Evolutionary conservation across 1,139 yeast species (phyloP).

Genomic region (Scheffersomyces lignicola): DNA sequence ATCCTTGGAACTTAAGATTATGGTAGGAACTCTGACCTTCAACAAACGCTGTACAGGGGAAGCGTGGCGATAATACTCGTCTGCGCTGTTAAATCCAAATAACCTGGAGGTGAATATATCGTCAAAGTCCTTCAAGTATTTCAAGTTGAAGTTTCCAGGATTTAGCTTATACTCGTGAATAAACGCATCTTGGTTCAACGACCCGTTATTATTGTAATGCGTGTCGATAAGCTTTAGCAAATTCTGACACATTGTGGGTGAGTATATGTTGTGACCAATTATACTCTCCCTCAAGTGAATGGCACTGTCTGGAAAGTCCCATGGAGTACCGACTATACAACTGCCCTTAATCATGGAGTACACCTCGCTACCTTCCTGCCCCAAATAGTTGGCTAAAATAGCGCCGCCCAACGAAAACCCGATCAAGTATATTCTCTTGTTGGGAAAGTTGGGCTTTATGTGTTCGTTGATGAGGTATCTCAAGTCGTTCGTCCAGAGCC

Average conservation of each 20-base stretch:
- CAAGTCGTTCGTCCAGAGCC: conserved; percentile 63
- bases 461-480: conserved; percentile 52
- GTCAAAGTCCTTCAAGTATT: conserved; percentile 47
- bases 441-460: conserved; percentile 46
- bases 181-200: conserved; percentile 25
- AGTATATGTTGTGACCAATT: conserved; percentile 49
- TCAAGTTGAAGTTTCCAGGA: conserved; percentile 34
- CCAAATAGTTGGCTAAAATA: conserved; percentile 55
- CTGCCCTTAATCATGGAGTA: conserved; percentile 46
- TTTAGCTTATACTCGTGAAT: conserved; percentile 30
- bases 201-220: conserved; percentile 34
- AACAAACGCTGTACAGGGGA: conserved; percentile 51
- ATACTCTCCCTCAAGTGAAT: conserved; percentile 38
- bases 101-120: conserved; percentile 52
- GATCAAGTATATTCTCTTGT: conserved; percentile 48
- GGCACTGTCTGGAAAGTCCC: conserved; percentile 56
- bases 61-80: conserved; percentile 55
- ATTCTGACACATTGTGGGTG: conserved; percentile 55
- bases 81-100: conserved; percentile 54
- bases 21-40: conserved; percentile 52
- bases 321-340: conserved; percentile 53
- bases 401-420: conserved; percentile 63
- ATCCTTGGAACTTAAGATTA: conserved; percentile 51
- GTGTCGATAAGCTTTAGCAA: conserved; percentile 42
- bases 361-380: conserved; percentile 45